A percentile compares a stretch with the other conserved stretches of the same genome.
Evolutionary conservation across 2,329 filamentous ascomycete species (phyloP).

Genomic region (Orbilia ellipsospora): DNA sequence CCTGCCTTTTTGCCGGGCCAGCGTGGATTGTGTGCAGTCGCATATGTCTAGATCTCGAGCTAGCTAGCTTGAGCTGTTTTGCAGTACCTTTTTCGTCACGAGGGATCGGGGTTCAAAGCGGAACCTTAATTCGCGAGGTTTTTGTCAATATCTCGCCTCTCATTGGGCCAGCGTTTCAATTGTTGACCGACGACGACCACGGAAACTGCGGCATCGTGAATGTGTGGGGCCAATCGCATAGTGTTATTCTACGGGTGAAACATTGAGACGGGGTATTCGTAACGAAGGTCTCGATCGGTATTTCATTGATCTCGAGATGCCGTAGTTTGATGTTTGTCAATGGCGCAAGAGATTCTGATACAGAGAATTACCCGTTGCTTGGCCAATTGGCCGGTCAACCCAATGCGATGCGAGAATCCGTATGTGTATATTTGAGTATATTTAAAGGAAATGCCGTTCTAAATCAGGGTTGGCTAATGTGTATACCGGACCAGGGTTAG

Average conservation of each 20-base stretch:
- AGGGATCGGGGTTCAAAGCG: constrained; percentile 22
- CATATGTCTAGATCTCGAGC: constrained; percentile 10
- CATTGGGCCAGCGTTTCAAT: constrained; percentile 26
- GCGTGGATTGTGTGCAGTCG: constrained; percentile 1
- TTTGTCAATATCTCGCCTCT: constrained; percentile 33
- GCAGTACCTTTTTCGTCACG: constrained; percentile 20
- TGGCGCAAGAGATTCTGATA: no score
- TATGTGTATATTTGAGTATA: no score
- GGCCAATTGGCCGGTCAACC: no score
- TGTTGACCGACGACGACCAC: not conserved
- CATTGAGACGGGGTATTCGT: constrained; percentile 18
- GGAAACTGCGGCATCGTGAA: constrained; percentile 38
- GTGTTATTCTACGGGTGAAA: constrained; percentile 15
- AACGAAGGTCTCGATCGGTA: constrained; percentile 6
- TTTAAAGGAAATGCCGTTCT: no score
- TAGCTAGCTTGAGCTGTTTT: constrained; percentile 21
- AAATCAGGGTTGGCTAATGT: no score
- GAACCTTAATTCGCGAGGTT: constrained; percentile 29
- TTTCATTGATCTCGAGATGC: no score
- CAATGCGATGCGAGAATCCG: no score
- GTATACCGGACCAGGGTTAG: no score
- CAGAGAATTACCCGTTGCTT: no score
- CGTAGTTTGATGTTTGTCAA: no score
- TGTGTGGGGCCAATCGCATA: not conserved
- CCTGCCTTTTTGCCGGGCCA: constrained; percentile 42